phyloP scores from a whole-genome alignment of 768 basidiomycete species.

The Mycena sanguinolenta region DNA sequence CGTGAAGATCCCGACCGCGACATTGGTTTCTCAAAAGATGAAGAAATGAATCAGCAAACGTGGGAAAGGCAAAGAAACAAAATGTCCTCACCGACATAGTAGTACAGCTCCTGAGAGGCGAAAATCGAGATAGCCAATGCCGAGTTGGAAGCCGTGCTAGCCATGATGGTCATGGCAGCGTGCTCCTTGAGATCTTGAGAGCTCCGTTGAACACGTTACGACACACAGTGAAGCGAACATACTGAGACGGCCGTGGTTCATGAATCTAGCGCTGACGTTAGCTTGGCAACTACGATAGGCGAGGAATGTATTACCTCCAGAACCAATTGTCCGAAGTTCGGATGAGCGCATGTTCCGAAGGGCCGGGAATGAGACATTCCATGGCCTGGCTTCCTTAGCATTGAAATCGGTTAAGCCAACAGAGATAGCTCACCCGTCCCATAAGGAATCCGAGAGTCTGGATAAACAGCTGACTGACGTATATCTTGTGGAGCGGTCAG shows the following conservation, averaged over 20 bases:
- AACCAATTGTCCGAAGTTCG: slow-evolving; percentile 47
- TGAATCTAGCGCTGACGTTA: slow-evolving; percentile 39
- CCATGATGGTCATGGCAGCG: slow-evolving; percentile 67
- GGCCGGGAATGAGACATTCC: slow-evolving; percentile 46
- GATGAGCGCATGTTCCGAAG: slow-evolving; percentile 37
- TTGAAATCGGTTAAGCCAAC: not conserved
- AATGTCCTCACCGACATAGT: too few species aligned
- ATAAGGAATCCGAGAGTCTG: slow-evolving; percentile 60
- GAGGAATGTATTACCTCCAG: slow-evolving; percentile 45
- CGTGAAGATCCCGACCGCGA: slow-evolving; percentile 57
- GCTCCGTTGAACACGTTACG: too few species aligned
- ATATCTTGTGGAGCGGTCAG: slow-evolving; percentile 39
- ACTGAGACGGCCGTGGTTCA: slow-evolving; percentile 69
- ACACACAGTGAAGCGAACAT: slow-evolving; percentile 40
- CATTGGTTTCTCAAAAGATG: slow-evolving; percentile 53
- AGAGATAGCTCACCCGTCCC: slow-evolving; percentile 48
- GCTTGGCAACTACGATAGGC: not conserved
- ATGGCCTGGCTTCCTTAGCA: slow-evolving; percentile 40
- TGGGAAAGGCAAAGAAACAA: too few species aligned
- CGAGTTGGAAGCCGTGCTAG: slow-evolving; percentile 64
- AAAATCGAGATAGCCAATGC: slow-evolving; percentile 69
- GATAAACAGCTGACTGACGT: slow-evolving; percentile 57
- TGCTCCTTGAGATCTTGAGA: slow-evolving; percentile 59
- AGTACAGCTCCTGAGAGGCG: slow-evolving; percentile 68
- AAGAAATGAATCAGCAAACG: too few species aligned